These are phyloP conservation scores for Bolboschoenus planiculmis DNA, from an alignment of 176 grass and related monocot genomes.

Conservation along the genomic window DNA sequence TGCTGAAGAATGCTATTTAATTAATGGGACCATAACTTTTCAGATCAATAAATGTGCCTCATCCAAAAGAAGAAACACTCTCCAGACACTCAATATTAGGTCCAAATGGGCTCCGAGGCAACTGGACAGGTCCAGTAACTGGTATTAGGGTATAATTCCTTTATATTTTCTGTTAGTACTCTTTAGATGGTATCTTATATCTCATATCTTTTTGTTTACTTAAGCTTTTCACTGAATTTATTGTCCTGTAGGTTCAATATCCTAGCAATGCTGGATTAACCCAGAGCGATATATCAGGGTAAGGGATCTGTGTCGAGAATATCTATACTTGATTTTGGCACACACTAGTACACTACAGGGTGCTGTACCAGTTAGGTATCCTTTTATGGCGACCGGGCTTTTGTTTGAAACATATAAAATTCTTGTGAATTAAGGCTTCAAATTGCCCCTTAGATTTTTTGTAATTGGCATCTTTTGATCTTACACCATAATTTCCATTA, in stretches of 20 bases:
- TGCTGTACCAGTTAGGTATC: not conserved
- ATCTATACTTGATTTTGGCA: not conserved
- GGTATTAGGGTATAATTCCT: slow-evolving; percentile 65
- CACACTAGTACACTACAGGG: not conserved
- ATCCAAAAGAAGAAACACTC: slow-evolving; percentile 94
- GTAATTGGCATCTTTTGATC: not conserved
- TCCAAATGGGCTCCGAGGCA: slow-evolving; percentile 71
- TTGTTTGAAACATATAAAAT: not conserved
- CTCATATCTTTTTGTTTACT: slow-evolving; percentile 21
- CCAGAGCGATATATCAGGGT: slow-evolving; percentile 63
- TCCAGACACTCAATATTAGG: slow-evolving; percentile 99
- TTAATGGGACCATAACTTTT: slow-evolving; percentile 23
- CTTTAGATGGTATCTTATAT: slow-evolving; percentile 14
- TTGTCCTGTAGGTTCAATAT: slow-evolving; percentile 83
- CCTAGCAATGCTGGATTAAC: slow-evolving; percentile 74
- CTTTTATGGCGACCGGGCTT: not conserved
- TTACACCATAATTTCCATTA: not conserved
- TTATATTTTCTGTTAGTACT: slow-evolving; percentile 20
- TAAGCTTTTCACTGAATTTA: slow-evolving; percentile 8
- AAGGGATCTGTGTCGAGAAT: slow-evolving; percentile 20
- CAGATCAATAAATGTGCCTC: slow-evolving; percentile 65
- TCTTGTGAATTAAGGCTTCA: not conserved
- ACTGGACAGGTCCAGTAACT: slow-evolving; percentile 58
- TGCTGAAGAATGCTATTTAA: not conserved
- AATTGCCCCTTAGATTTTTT: not conserved